Percentiles rank a stretch among this genome's conserved stretches.
phyloP scores from a whole-genome alignment of 495 filamentous ascomycete genomes.

The Apodospora peruviana region DNA sequence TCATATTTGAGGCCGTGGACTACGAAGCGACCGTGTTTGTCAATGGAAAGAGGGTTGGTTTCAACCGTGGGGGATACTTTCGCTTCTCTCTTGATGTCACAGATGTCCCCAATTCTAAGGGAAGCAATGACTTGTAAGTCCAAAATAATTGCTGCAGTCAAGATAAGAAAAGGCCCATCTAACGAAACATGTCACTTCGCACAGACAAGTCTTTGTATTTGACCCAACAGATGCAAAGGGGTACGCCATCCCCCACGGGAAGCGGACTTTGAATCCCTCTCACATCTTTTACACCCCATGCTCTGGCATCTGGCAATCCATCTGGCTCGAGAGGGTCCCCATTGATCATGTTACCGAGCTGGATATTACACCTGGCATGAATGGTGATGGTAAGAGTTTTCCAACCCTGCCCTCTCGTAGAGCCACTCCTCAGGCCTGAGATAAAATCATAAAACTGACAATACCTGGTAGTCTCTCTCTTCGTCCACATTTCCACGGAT shows the following conservation, averaged over 20 bases:
- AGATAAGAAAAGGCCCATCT: background rate
- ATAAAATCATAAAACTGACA: too few species aligned
- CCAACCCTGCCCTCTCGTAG: background rate
- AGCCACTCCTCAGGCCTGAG: background rate
- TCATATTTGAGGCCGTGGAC: slow-evolving; percentile 68
- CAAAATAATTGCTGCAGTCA: background rate
- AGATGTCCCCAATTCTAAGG: slow-evolving; percentile 31
- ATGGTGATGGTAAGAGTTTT: slow-evolving; percentile 48
- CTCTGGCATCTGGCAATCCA: slow-evolving; percentile 64
- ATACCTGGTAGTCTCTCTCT: slow-evolving; percentile 50
- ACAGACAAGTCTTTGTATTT: slow-evolving; percentile 54
- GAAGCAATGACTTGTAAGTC: slow-evolving; percentile 51
- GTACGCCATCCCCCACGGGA: slow-evolving; percentile 57
- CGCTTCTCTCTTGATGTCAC: slow-evolving; percentile 58
- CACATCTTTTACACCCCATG: slow-evolving; percentile 70
- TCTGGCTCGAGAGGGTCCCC: slow-evolving; percentile 61
- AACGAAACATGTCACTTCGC: background rate
- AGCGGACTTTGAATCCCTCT: slow-evolving; percentile 51
- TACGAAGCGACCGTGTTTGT: slow-evolving; percentile 61
- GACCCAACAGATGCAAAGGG: slow-evolving; percentile 53
- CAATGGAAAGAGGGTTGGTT: slow-evolving; percentile 50
- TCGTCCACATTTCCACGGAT: slow-evolving; percentile 34
- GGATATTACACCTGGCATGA: slow-evolving; percentile 52
- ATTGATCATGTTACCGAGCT: slow-evolving; percentile 48
- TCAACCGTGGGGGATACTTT: slow-evolving; percentile 58